Base-by-base conservation (phyloP, 2,329 filamentous ascomycete species). In the Cladorrhinum sp. region DNA sequence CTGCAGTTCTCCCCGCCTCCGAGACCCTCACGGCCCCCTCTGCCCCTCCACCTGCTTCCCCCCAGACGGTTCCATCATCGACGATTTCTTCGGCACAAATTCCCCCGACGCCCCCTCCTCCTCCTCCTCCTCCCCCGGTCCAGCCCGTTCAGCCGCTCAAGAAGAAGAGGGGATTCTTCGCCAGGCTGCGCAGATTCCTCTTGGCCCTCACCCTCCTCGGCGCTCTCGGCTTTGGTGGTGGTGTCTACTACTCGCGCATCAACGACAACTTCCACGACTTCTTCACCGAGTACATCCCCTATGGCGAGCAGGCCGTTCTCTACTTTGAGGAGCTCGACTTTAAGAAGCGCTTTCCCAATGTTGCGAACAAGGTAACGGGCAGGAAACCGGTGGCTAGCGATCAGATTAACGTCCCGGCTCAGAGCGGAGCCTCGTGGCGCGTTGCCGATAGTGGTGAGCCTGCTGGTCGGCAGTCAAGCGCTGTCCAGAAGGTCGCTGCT, bases 201-300 rank as follows among this genome's bases (percentile, higher is more conserved):
- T 77, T 93, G 66, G 90, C 90, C 58, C 76, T 97, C 54, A 78
- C 93, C 64, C 76, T 96, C 50, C 83, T 97, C 26, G 87, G 90
- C 24, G 86, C 86, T 5, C 76, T 96, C 50, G 87, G 89, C 42
- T 99, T 96, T 70, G 90, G 85, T 59, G 92, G 92, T 66, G 92
- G 94, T 67, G 88, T 97, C 59, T 96, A 90, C 82, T 95, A 96
- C 76, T 94, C 95, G 59, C 86, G 96, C 66, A 84, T 95, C 76
- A 96, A 89, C 72, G 95, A 99, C 80, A 96, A 92, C 78, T 99
- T 98, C 84, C 94, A 99, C 78, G 95, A 99, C 76, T 73, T 97
- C 81, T 99, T 99, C 79, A 98, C 93, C 70, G 93, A 97, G 78
- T 99, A 94, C 75, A 79, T 99, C 18, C 95, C 95, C 21, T 96